Evolutionary conservation across 106 monocot genomes (phyloP), one percentile per base, ranked within the genome.

Genomic region (Cymbidium sinense): DNA sequence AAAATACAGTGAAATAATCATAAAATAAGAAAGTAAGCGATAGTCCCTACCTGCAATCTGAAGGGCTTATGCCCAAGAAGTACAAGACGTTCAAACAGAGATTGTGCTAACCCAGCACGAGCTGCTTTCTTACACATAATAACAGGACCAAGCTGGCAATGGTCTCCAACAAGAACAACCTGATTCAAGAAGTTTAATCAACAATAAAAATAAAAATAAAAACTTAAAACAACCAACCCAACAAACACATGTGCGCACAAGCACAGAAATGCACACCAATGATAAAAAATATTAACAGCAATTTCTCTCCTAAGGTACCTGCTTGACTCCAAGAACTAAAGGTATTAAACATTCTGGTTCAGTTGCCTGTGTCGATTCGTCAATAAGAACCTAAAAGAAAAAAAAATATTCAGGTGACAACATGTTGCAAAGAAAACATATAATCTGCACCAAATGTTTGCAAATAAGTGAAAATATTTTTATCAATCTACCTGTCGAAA

Each of bases 41-140:
- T 12, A 21, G 5, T 33, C 1, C 44, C 73, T 52, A 99, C 99
- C 95, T n/a, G n/a, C 50, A 99, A 80, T 77, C 99, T 93, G 52
- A 99, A 90, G n/a, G n/a, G n/a, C 78, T 99, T 99, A 31, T 90
- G 74, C 2, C 99, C 99, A 85, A 99, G 93, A 30, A 95, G n/a
- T n/a, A 95, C 99, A 79, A 99, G 99, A 21, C n/a, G n/a, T 75
- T 99, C 99, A 86, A 99, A 99, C 47, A 99, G 88, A 50, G 99
- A 99, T 76, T 95, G 99, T 31, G 99, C 99, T 78, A n/a, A 81
- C 18, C 99, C 99, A 69, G 99, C 99, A 73, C 99, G 92, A 64
- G 99, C 99, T 74, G 99, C 99, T 80, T 99, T 99, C 81, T n/a
- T n/a, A 79, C 99, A 99, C 99, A 99, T 99, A 64, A 99, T 99